Conservation (phyloP, 164 flowering plant species). For the Brasenia schreberi region DNA sequence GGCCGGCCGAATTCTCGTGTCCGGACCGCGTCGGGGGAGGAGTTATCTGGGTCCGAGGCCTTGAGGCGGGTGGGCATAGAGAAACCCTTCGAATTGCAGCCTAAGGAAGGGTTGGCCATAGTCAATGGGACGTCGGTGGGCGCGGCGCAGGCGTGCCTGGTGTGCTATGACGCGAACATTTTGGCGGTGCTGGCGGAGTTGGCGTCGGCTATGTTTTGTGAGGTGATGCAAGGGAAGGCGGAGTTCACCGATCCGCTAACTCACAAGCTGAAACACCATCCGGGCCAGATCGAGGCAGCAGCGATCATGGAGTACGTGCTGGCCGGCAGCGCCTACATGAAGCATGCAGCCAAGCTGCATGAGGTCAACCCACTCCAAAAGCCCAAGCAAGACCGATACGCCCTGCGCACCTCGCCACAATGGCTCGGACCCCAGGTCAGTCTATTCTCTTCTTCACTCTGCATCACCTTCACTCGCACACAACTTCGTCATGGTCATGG, state of each 20-base stretch:
- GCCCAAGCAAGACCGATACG: slow-evolving; percentile 22
- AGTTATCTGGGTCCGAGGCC: slow-evolving; percentile 15
- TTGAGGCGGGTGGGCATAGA: slow-evolving; percentile 11
- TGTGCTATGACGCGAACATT: slow-evolving; percentile 20
- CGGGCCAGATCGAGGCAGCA: slow-evolving; percentile 31
- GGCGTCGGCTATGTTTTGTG: slow-evolving; percentile 20
- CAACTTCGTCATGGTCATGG: background rate
- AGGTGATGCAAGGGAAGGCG: slow-evolving; percentile 22
- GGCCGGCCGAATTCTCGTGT: slow-evolving; percentile 18
- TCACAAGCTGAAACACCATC: slow-evolving; percentile 28
- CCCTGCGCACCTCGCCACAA: slow-evolving; percentile 16
- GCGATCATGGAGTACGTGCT: slow-evolving; percentile 24
- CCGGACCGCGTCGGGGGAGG: slow-evolving; percentile 9
- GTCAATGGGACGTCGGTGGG: slow-evolving; percentile 25
- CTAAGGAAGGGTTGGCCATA: slow-evolving; percentile 16
- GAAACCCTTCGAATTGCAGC: slow-evolving; percentile 15
- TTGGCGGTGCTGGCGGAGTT: slow-evolving; percentile 17
- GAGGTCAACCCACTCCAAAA: slow-evolving; percentile 16
- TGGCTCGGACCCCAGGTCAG: slow-evolving; percentile 16
- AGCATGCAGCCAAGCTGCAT: slow-evolving; percentile 9
- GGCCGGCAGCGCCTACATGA: slow-evolving; percentile 12
- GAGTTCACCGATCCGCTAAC: slow-evolving; percentile 21
- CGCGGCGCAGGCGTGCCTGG: slow-evolving; percentile 15
- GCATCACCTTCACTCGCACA: background rate
- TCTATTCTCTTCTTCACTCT: background rate